A percentile compares a stretch with the other conserved stretches of the same genome.
Evolutionary conservation across 2,329 filamentous ascomycete species (phyloP).

Genomic region (Penicillium palitans): DNA sequence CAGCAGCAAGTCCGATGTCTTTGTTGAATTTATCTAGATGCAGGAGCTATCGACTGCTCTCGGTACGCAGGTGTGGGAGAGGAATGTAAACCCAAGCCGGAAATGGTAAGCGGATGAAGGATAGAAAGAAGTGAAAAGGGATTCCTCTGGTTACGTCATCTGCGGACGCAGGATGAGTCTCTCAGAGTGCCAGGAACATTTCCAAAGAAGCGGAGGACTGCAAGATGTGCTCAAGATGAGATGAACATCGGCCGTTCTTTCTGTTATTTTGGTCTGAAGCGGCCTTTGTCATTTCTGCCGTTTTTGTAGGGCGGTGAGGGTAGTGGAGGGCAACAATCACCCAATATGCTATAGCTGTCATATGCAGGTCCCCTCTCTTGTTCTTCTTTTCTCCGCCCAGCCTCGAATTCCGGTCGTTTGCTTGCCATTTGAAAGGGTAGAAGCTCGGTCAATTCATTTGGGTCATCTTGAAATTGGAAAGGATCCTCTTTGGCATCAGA

Average conservation of each 20-base stretch:
- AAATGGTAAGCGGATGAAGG: constrained; percentile 20
- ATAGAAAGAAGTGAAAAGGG: constrained; percentile 7
- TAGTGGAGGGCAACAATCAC: constrained; percentile 28
- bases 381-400: background rate
- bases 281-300: constrained; percentile 23
- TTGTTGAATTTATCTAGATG: background rate
- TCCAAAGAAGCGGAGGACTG: constrained; percentile 3
- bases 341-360: constrained; percentile 13
- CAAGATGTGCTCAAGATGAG: background rate
- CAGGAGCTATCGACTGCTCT: constrained; percentile 10
- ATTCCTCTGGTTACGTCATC: constrained; percentile 10
- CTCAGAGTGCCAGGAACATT: constrained; percentile 14
- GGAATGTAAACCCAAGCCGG: constrained; percentile 28
- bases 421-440: background rate
- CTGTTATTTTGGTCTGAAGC: constrained; percentile 26
- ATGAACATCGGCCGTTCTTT: constrained; percentile 7
- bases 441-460: background rate
- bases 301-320: constrained; percentile 23
- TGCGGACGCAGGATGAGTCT: constrained; percentile 10
- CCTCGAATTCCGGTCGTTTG: background rate
- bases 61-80: constrained; percentile 14
- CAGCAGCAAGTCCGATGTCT: background rate
- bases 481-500: background rate
- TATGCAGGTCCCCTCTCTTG: constrained; percentile 3
- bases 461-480: too few species aligned